phyloP scores from a whole-genome alignment of 768 basidiomycete species.

The Macrolepiota albuminosa region DNA sequence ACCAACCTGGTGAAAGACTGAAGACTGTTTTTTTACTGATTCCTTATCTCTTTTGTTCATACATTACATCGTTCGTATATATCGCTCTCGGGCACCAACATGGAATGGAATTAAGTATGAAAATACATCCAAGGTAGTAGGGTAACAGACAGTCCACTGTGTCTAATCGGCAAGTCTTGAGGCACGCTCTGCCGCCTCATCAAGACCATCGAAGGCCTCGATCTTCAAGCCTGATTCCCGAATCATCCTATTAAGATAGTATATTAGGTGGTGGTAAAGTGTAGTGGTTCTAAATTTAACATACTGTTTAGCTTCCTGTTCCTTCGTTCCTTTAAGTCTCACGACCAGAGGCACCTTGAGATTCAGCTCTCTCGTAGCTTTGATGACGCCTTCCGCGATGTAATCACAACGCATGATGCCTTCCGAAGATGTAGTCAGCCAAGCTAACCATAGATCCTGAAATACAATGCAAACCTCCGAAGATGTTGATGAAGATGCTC shows the following conservation, averaged over 20 bases:
- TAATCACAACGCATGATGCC: constrained; percentile 99
- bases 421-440: constrained; percentile 16
- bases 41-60: constrained; percentile 30
- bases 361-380: constrained; percentile 88
- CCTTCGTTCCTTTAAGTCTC: constrained; percentile 95
- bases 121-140: constrained; percentile 11
- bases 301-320: constrained; percentile 90
- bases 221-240: constrained; percentile 89
- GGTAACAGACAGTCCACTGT: background rate
- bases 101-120: constrained; percentile 9
- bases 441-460: background rate
- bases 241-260: constrained; percentile 68
- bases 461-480: constrained; percentile 55
- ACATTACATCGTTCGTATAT: constrained; percentile 29
- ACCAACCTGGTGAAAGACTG: constrained; percentile 42
- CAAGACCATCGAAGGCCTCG: constrained; percentile 86
- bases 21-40: constrained; percentile 18
- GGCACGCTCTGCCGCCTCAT: constrained; percentile 84
- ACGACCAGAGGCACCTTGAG: constrained; percentile 88
- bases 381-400: constrained; percentile 97
- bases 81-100: constrained; percentile 8
- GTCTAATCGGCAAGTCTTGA: constrained; percentile 60
- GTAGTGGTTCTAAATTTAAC: constrained; percentile 22
- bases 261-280: constrained; percentile 6
- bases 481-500: constrained; percentile 98